Conservation (phyloP, 139 green algal species). For the Nannochloris sp. region DNA sequence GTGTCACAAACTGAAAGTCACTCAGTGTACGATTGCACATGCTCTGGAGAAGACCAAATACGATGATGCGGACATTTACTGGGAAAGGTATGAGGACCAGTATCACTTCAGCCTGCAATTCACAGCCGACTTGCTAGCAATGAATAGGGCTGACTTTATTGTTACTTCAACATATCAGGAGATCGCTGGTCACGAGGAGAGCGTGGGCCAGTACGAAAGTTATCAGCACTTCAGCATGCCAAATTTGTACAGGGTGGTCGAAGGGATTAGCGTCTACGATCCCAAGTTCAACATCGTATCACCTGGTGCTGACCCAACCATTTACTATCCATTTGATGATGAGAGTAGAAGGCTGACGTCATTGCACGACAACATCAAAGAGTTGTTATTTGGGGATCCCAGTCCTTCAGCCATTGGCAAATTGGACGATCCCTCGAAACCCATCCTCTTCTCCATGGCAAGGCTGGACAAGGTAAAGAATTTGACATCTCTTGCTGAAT, state of each 20-base stretch:
- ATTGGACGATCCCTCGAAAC: constrained; percentile 50
- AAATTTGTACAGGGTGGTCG: constrained; percentile 30
- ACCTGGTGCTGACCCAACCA: constrained; percentile 59
- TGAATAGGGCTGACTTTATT: constrained; percentile 78
- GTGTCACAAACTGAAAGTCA: constrained; percentile 41
- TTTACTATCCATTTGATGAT: constrained; percentile 73
- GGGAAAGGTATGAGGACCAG: constrained; percentile 41
- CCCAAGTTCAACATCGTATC: constrained; percentile 84
- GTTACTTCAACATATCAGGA: constrained; percentile 65
- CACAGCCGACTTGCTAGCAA: constrained; percentile 72
- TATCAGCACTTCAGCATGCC: constrained; percentile 72
- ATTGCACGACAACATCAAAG: constrained; percentile 54
- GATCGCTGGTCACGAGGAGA: constrained; percentile 45
- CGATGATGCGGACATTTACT: constrained; percentile 63
- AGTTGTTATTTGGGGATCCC: constrained; percentile 52
- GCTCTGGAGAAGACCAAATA: constrained; percentile 84
- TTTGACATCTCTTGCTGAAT: constrained; percentile 61
- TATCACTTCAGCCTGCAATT: constrained; percentile 85
- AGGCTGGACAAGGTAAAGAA: constrained; percentile 81
- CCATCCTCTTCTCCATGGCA: constrained; percentile 77
- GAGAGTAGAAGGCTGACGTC: constrained; percentile 45
- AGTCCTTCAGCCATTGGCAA: constrained; percentile 26
- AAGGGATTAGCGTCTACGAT: constrained; percentile 61
- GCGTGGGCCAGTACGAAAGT: constrained; percentile 71
- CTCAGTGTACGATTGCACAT: constrained; percentile 74